Evolutionary conservation across 2,329 filamentous ascomycete genomes (phyloP), one percentile per base, ranked within the genome.

Genomic region (Aspergillus flavus): DNA sequence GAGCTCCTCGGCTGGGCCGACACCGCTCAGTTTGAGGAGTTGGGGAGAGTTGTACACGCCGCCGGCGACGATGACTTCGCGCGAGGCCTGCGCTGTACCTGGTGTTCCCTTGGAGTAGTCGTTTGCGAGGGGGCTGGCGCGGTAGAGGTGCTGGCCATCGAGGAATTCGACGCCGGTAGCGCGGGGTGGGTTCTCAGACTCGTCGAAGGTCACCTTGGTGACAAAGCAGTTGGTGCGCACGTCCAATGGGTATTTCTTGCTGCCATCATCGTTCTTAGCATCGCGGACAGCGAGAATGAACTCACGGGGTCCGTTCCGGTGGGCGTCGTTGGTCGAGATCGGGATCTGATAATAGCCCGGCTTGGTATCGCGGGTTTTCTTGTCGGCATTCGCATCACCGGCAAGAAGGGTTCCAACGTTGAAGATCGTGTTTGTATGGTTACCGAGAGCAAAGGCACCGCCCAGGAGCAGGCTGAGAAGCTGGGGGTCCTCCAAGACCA

Each of bases 41-140:
- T 91, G 88, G 7, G 87, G 87, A 1, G 84, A 84, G 76, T 90
- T 87, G 75, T 86, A 90, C 1, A 86, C 83, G 21, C 88, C 88
- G 7, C 73, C 82, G 10, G 80, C 75, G 45, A 83, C 64, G 64
- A 84, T 81, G 41, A 83, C 78, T 67, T 84, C 82, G 30, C 74
- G 74, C n/a, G 73, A 77, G 2, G 82, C 82, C 81, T 48, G 73
- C 74, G 54, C 82, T 81, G 14, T 62, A 61, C 82, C 82, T 10
- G 62, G 60, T 0, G 63, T 64, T 0, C 61, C 59, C 11, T 56
- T 43, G 5, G 60, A 28, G 16, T 23, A 11, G 69, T 72, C 45
- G 52, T 26, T 39, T 9, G 32, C 52, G 11, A 73, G 74, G 0
- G 82, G 81, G 64, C 79, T 80, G 7, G 83, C 83, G 30, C 74